Conservation (phyloP, 305 asterid species). For the Fraxinus latifolia region DNA sequence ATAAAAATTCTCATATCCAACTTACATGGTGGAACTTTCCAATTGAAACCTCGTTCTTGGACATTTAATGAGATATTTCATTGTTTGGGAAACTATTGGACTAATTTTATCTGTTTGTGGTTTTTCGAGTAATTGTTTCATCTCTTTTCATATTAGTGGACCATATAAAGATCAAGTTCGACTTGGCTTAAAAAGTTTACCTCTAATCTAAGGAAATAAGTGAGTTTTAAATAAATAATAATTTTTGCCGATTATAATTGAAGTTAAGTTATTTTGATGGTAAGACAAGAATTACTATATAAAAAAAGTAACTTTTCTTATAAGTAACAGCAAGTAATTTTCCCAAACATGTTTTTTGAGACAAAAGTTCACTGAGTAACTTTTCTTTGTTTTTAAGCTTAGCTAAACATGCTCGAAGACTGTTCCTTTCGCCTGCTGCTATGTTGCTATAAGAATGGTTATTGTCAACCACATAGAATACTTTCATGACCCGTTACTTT, state of each 20-base stretch:
- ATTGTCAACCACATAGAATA: conserved; percentile 3
- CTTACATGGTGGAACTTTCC: not conserved
- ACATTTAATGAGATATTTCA: not conserved
- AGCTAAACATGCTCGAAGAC: not conserved
- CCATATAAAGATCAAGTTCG: not conserved
- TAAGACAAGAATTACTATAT: not conserved
- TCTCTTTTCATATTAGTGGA: not conserved
- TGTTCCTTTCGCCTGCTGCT: not conserved
- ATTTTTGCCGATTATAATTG: not conserved
- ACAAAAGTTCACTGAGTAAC: not conserved
- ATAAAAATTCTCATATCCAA: not conserved
- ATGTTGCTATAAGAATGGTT: not conserved
- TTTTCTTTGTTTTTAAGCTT: not conserved
- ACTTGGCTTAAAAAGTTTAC: not conserved
- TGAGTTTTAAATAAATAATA: not conserved
- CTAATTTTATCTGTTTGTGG: not conserved
- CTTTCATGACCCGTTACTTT: conserved; percentile 21
- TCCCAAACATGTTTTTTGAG: not conserved
- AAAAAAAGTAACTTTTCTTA: not conserved
- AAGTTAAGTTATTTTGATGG: not conserved
- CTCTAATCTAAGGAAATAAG: not conserved
- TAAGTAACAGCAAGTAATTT: not conserved
- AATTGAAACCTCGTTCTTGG: not conserved
- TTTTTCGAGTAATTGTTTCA: not conserved
- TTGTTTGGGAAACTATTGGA: not conserved